These are phyloP conservation scores for Xylaria sp. DNA, from an alignment of 2,329 filamentous ascomycete genomes.

Conservation along the genomic window DNA sequence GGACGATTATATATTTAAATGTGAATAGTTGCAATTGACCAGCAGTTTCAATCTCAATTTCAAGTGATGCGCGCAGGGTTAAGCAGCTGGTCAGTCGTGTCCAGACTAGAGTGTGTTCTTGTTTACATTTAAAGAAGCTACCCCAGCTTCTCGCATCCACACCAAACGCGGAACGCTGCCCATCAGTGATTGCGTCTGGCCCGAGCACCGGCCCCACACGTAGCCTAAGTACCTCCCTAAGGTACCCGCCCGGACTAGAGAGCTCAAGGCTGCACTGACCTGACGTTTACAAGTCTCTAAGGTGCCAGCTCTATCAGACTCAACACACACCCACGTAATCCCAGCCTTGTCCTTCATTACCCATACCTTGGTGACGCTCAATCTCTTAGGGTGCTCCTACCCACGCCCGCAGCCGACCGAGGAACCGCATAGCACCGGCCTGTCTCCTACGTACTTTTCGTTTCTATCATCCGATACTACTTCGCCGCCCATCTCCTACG, in stretches of 20 bases:
- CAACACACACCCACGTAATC: conserved; percentile 29
- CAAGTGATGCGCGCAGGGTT: conserved; percentile 19
- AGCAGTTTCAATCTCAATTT: conserved; percentile 1
- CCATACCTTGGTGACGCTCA: conserved; percentile 1
- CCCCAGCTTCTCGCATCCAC: conserved; percentile 24
- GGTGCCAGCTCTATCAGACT: conserved; percentile 5
- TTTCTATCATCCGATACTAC: not conserved
- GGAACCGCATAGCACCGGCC: not conserved
- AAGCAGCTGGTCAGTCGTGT: conserved; percentile 27
- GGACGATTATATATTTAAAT: conserved; percentile 16
- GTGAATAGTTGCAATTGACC: conserved; percentile 13
- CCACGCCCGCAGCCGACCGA: not conserved
- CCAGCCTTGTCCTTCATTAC: conserved; percentile 32
- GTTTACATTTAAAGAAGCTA: conserved; percentile 38
- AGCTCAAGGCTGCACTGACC: conserved; percentile 47
- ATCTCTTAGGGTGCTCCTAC: not conserved
- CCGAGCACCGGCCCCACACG: conserved; percentile 21
- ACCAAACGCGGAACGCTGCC: conserved; percentile 10
- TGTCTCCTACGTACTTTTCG: not conserved
- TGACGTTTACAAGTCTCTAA: conserved; percentile 44
- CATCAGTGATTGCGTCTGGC: conserved; percentile 12
- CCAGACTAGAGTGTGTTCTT: conserved; percentile 29
- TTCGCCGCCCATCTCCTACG: conserved; percentile 12
- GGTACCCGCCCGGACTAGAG: not conserved
- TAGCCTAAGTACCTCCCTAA: not conserved